Evolutionary conservation across 1,139 yeast genomes (phyloP).

Genomic region (Pichia sp.): DNA sequence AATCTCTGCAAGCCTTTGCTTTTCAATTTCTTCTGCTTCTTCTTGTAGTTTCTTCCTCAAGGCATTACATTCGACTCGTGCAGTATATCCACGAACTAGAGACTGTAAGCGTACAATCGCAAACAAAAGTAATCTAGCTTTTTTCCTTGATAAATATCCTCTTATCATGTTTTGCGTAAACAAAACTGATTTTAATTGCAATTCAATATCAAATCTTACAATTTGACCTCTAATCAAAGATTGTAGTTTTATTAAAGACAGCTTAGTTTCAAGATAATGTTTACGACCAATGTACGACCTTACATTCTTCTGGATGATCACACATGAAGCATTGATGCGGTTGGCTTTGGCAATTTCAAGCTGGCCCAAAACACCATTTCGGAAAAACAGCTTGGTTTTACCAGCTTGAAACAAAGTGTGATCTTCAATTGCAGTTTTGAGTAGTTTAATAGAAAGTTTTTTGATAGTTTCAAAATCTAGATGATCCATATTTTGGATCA

Average conservation of each 20-base stretch:
- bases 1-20: constrained; percentile 57
- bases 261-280: constrained; percentile 46
- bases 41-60: constrained; percentile 38
- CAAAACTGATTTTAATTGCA: constrained; percentile 21
- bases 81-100: constrained; percentile 53
- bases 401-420: constrained; percentile 72
- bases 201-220: constrained; percentile 36
- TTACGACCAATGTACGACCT: constrained; percentile 59
- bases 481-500: constrained; percentile 47
- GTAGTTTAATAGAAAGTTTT: constrained; percentile 58
- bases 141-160: constrained; percentile 48
- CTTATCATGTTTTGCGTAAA: constrained; percentile 72
- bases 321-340: constrained; percentile 68
- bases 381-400: constrained; percentile 85
- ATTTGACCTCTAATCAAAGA: constrained; percentile 54
- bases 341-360: constrained; percentile 80
- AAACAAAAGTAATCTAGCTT: constrained; percentile 34
- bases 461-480: constrained; percentile 48
- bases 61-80: constrained; percentile 41
- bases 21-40: constrained; percentile 85
- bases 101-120: constrained; percentile 59
- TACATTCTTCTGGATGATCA: constrained; percentile 77
- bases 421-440: constrained; percentile 54
- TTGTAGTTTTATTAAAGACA: constrained; percentile 53
- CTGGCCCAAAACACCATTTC: constrained; percentile 94